Base-by-base conservation (phyloP, 805 yeast species). In the Kodamaea hsintzibuensis region DNA sequence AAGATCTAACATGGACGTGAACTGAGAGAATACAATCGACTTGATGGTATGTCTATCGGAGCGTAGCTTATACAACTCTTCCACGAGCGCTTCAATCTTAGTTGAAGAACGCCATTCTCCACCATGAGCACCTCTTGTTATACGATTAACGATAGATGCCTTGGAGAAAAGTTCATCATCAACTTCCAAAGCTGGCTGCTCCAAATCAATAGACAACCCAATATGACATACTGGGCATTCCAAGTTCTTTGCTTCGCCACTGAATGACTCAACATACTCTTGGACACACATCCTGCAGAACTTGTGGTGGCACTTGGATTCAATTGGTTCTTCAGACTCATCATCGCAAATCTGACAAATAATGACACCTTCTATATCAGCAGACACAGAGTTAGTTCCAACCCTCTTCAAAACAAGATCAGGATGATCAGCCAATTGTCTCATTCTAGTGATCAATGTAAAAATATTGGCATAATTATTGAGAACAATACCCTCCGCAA, bases 371-470 rank as follows among this genome's bases (percentile, higher is more conserved):
- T 79, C 81, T 5, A 74, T 66, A 12, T 81, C 82, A 27, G 62
- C 63, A 1, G 75, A 56, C 7, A 56, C 70, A 59, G 60, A 69
- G 60, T 62, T 71, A 9, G 72, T 64, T 2, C 82, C 82, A 30
- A 85, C 79, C 50, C 92, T 78, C 60, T 91, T 85, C 65, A 95
- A 75, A 0, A 95, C 98, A 57, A 95, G 76, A 72, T 95, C 99
- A 0, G 99, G 99, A 70, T 95, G 99, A 68, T 95, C 99, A 0
- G 99, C 98, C 62, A 95, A 77, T 71, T 95, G 99, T 63, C 99
- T 83, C 99, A 95, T 96, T 62, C 99, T 78, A 0, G 99, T 95
- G 63, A 95, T 92, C 53, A 95, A 79, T 0, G 98, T 92, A 73
- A 95, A 95, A 64, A 95, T 95, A 64, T 95, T 95, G 46, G 99